Evolutionary conservation across 139 green algal species (phyloP).

Genomic region (Coelastrella sp.): DNA sequence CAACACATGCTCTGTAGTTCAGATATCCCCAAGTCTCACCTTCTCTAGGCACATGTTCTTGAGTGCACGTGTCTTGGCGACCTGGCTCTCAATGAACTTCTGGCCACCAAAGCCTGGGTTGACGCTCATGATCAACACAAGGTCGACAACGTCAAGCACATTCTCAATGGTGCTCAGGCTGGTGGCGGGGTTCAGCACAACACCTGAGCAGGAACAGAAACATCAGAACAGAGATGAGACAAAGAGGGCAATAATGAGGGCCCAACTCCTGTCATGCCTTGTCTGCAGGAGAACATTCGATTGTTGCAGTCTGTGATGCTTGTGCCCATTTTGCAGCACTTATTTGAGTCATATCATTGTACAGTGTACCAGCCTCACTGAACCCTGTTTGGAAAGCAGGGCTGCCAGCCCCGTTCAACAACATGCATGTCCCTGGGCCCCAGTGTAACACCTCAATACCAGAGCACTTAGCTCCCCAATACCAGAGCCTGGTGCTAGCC

Average conservation of each 20-base stretch:
- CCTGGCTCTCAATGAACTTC: slow-evolving; percentile 98
- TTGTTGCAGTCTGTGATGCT: too few species aligned
- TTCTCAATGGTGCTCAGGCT: slow-evolving; percentile 90
- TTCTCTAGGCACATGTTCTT: slow-evolving; percentile 92
- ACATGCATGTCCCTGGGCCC: too few species aligned
- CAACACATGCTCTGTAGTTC: too few species aligned
- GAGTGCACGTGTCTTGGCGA: slow-evolving; percentile 94
- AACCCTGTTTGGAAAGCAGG: too few species aligned
- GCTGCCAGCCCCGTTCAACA: too few species aligned
- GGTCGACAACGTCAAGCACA: slow-evolving; percentile 92
- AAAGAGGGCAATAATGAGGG: not conserved
- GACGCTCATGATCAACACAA: slow-evolving; percentile 99
- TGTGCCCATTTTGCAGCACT: too few species aligned
- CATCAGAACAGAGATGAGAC: not conserved
- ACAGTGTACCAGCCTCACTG: too few species aligned
- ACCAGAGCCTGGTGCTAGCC: not conserved
- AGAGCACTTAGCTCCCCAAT: too few species aligned
- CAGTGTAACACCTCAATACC: too few species aligned
- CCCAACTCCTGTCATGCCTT: not conserved
- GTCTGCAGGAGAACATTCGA: too few species aligned
- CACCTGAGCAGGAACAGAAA: slow-evolving; percentile 41
- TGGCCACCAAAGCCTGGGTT: slow-evolving; percentile 98
- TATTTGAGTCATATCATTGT: too few species aligned
- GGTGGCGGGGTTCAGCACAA: slow-evolving; percentile 99
- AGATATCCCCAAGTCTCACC: slow-evolving; percentile 28